phyloP scores from a whole-genome alignment of 768 basidiomycete genomes.

The Rhodosporidiobolus sp. region DNA sequence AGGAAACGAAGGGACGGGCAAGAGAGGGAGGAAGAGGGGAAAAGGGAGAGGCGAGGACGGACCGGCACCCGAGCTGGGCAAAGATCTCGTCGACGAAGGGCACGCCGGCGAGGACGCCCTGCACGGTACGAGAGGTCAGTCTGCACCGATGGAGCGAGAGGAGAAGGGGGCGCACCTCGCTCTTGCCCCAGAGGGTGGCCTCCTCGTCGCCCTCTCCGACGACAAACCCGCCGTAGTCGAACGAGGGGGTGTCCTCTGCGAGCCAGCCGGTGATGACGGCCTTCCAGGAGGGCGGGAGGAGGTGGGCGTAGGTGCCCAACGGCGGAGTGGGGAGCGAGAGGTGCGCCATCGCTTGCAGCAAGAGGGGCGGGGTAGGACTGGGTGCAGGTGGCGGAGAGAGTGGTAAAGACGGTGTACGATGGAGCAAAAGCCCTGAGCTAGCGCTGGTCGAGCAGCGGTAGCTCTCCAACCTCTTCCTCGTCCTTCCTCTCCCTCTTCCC shows the following conservation, averaged over 20 bases:
- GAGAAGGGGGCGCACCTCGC: slow-evolving; percentile 56
- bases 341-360: no score
- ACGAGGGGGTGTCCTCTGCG: slow-evolving; percentile 88
- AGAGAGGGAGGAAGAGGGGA: neutral
- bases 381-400: neutral
- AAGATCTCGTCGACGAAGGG: slow-evolving; percentile 96
- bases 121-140: neutral
- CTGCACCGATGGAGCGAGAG: neutral
- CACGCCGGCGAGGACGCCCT: slow-evolving; percentile 79
- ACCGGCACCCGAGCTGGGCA: slow-evolving; percentile 82
- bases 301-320: slow-evolving; percentile 53
- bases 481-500: no score
- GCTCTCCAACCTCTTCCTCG: no score
- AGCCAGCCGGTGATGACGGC: slow-evolving; percentile 75
- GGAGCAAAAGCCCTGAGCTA: no score
- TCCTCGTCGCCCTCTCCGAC: slow-evolving; percentile 84
- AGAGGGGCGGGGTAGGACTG: neutral
- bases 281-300: slow-evolving; percentile 94
- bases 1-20: neutral
- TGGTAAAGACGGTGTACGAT: no score
- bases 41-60: slow-evolving; percentile 50
- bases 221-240: slow-evolving; percentile 94
- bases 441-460: no score
- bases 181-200: slow-evolving; percentile 88
- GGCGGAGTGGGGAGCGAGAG: neutral